phyloP scores from a whole-genome alignment of 768 basidiomycete species.

The Arthromyces matolae region DNA sequence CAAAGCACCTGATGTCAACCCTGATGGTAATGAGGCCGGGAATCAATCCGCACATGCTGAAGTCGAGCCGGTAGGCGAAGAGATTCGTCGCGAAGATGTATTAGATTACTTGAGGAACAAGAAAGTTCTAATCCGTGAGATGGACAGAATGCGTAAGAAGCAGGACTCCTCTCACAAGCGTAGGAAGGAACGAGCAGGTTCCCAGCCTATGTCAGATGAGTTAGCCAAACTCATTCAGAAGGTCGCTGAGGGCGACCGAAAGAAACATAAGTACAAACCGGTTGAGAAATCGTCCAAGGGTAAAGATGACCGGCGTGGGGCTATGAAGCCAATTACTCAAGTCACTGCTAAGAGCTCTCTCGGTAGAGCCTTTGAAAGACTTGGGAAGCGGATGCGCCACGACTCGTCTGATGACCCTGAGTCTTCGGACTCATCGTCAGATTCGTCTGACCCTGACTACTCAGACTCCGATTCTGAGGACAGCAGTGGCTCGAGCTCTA shows the following conservation, averaged over 20 bases:
- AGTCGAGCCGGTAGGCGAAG: too few relatives aligned
- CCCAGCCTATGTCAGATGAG: background rate
- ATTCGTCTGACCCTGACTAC: too few relatives aligned
- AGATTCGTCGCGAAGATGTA: background rate
- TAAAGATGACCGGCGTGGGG: too few relatives aligned
- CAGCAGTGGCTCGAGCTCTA: too few relatives aligned
- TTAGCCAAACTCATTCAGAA: slow-evolving; percentile 2
- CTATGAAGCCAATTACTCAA: too few relatives aligned
- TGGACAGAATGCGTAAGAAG: background rate
- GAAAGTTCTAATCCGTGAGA: background rate
- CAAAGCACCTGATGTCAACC: background rate
- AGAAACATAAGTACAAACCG: background rate
- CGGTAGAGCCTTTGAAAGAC: too few relatives aligned
- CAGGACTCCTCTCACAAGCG: background rate
- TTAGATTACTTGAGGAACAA: background rate
- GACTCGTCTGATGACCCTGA: too few relatives aligned
- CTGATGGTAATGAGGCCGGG: background rate
- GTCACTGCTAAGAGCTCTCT: too few relatives aligned
- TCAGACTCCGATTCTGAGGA: too few relatives aligned
- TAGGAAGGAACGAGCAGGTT: background rate
- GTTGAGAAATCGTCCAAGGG: too few relatives aligned
- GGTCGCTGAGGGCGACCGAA: background rate
- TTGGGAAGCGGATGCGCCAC: too few relatives aligned
- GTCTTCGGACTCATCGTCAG: too few relatives aligned
- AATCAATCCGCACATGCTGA: background rate